Conservation (phyloP, 352 stramenopile genomes). For the Pythium apleroticum region DNA sequence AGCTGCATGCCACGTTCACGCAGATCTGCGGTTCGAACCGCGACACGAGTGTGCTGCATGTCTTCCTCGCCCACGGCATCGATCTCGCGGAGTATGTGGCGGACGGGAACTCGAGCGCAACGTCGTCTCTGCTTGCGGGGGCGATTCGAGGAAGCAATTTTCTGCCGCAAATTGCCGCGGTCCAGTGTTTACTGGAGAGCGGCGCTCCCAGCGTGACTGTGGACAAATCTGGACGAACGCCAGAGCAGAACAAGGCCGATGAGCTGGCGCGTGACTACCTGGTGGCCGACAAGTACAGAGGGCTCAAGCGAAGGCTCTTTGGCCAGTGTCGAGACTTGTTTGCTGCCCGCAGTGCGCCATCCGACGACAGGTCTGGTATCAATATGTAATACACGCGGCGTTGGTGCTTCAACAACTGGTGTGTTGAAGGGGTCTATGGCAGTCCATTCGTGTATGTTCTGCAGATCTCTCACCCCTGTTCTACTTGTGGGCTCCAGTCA, state of each 20-base stretch:
- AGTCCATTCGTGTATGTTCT: too few relatives aligned
- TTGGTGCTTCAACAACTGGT: too few relatives aligned
- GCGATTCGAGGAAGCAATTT: neutral
- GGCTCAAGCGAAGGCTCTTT: neutral
- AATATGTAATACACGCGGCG: too few relatives aligned
- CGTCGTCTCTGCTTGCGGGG: neutral
- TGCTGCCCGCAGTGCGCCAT: neutral
- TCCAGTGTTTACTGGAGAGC: neutral
- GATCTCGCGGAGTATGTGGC: neutral
- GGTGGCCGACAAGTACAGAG: too few relatives aligned
- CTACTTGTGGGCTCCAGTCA: slow-evolving; percentile 71
- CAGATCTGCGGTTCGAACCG: too few relatives aligned
- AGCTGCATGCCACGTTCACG: neutral
- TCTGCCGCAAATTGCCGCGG: neutral
- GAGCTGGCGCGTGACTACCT: too few relatives aligned
- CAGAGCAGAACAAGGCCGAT: neutral
- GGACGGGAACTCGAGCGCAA: neutral
- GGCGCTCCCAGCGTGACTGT: neutral
- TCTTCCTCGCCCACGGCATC: neutral
- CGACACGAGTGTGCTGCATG: too few relatives aligned
- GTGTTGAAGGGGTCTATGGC: too few relatives aligned
- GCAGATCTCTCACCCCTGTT: neutral
- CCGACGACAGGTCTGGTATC: neutral
- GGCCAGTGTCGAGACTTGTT: neutral
- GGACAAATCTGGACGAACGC: neutral